Evolutionary conservation across 139 green algal genomes (phyloP).

Genomic region (Volvox africanus): DNA sequence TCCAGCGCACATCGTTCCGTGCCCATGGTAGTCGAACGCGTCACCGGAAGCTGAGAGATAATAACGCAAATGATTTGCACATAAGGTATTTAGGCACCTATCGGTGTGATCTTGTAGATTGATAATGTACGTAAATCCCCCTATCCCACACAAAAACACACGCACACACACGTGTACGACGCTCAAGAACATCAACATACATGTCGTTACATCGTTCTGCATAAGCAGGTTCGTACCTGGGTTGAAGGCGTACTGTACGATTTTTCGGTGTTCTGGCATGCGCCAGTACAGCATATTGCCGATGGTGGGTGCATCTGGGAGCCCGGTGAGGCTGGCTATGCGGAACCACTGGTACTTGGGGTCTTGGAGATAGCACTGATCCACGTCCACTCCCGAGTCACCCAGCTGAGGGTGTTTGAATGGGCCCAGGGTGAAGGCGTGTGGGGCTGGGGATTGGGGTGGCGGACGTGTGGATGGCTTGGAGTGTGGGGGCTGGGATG

Average conservation of each 20-base stretch:
- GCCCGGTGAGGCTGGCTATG: neutral
- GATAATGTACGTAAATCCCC: too few species aligned
- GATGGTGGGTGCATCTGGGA: neutral
- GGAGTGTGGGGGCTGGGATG: neutral
- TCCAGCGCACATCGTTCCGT: neutral
- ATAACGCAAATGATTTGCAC: too few species aligned
- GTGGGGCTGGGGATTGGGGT: neutral
- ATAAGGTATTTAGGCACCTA: too few species aligned
- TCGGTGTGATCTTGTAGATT: too few species aligned
- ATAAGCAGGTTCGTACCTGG: neutral
- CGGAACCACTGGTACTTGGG: neutral
- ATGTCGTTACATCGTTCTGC: too few species aligned
- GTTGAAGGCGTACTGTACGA: constrained; percentile 30
- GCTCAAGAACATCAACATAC: too few species aligned
- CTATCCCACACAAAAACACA: too few species aligned
- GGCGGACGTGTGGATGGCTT: neutral
- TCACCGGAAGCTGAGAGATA: neutral
- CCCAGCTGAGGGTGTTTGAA: neutral
- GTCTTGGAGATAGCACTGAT: constrained; percentile 10
- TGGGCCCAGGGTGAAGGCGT: neutral
- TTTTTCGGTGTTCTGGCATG: constrained; percentile 5
- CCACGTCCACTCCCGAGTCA: neutral
- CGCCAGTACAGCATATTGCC: neutral
- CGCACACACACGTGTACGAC: too few species aligned
- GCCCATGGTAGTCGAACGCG: neutral